phyloP scores from a whole-genome alignment of 306 rosid genomes.

The Dryas alaskensis region DNA sequence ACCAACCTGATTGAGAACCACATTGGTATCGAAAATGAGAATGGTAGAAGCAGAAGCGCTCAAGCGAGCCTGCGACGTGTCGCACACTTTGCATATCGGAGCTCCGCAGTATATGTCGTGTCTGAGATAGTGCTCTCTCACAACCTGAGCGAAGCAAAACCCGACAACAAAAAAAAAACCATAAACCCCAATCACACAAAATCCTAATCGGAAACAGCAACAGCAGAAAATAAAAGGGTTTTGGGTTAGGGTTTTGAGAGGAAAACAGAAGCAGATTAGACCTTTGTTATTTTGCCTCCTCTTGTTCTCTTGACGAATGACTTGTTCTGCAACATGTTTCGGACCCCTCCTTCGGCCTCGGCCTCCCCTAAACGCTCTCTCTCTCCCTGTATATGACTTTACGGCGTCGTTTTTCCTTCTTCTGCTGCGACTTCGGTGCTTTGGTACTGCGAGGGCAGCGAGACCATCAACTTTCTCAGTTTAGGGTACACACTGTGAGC shows the following conservation, averaged over 20 bases:
- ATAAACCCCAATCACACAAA: not conserved
- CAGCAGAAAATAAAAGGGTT: not conserved
- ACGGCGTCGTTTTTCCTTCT: not conserved
- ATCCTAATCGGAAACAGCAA: not conserved
- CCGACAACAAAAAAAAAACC: not conserved
- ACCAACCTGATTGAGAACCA: constrained; percentile 76
- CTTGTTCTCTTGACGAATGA: constrained; percentile 74
- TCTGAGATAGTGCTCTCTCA: constrained; percentile 87
- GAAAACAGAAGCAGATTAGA: constrained; percentile 1
- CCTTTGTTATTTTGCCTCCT: constrained; percentile 81
- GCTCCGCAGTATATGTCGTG: constrained; percentile 89
- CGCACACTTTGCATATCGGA: constrained; percentile 63
- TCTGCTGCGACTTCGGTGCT: not conserved
- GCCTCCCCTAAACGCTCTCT: too few relatives aligned
- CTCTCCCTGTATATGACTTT: not conserved
- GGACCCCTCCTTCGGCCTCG: not conserved
- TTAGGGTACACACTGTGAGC: too few relatives aligned
- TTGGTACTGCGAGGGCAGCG: too few relatives aligned
- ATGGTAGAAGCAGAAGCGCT: constrained; percentile 55
- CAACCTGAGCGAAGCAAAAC: constrained; percentile 47
- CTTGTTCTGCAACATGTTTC: constrained; percentile 75
- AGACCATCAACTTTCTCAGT: too few relatives aligned
- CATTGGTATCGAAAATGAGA: constrained; percentile 87
- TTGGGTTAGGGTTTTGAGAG: constrained; percentile 22
- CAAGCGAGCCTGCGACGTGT: constrained; percentile 59